Evolutionary conservation across 164 flowering plant species (phyloP).

Genomic region (Macadamia tetraphylla): DNA sequence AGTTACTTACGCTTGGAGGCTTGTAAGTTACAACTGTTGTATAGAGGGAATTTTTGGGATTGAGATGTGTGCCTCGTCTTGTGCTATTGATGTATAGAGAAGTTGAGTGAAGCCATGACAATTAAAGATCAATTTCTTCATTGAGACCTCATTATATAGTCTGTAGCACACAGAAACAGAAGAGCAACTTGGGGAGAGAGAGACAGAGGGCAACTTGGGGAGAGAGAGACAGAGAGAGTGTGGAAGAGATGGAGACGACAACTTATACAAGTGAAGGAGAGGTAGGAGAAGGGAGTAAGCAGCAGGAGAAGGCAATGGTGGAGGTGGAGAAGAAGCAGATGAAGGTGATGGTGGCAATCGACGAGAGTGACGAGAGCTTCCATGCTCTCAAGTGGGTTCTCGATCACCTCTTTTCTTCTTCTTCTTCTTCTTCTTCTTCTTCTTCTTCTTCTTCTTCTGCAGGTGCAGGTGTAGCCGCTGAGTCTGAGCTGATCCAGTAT

Average conservation of each 20-base stretch:
- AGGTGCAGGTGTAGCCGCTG: too few species aligned
- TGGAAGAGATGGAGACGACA: constrained; percentile 2
- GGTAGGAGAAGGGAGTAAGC: background rate
- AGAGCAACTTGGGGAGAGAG: background rate
- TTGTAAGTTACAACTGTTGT: too few species aligned
- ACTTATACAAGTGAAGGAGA: constrained; percentile 1
- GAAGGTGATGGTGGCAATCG: constrained; percentile 62
- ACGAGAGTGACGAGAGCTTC: constrained; percentile 60
- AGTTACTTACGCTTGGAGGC: too few species aligned
- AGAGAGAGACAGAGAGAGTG: background rate
- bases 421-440: too few species aligned
- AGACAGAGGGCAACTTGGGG: background rate
- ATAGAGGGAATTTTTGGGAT: too few species aligned
- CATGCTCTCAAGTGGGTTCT: constrained; percentile 56
- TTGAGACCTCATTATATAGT: too few species aligned
- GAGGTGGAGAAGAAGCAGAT: constrained; percentile 21
- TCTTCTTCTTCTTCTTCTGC: too few species aligned
- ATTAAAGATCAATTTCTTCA: too few species aligned
- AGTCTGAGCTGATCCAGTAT: background rate
- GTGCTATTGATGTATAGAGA: too few species aligned
- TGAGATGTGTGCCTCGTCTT: too few species aligned
- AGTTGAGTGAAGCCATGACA: too few species aligned
- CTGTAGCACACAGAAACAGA: too few species aligned
- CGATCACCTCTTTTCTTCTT: constrained; percentile 23
- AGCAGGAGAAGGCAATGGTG: constrained; percentile 3